Percentiles rank a stretch among this genome's conserved stretches.
Evolutionary conservation across 2,329 filamentous ascomycete genomes (phyloP).

Genomic region (Botrytis paeoniae): DNA sequence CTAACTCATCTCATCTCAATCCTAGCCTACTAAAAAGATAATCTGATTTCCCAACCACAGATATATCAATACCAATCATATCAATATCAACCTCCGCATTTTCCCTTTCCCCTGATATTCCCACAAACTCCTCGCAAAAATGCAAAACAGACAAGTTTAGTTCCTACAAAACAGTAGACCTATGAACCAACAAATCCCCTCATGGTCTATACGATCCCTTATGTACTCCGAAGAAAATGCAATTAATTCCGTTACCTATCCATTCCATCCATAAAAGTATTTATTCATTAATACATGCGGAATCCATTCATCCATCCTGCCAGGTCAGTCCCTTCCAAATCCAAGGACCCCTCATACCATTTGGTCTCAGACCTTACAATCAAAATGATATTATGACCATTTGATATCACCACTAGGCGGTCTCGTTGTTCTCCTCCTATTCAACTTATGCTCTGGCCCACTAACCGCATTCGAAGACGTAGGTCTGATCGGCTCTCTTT

Average conservation of each 20-base stretch:
- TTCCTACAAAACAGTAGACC: neutral
- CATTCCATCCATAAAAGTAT: slow-evolving; percentile 3
- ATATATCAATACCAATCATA: slow-evolving; percentile 6
- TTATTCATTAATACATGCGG: slow-evolving; percentile 1
- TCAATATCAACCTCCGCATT: neutral
- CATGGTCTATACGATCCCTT: neutral
- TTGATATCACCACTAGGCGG: slow-evolving; percentile 37
- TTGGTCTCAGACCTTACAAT: neutral
- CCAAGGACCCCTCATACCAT: neutral
- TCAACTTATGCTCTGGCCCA: slow-evolving; percentile 31
- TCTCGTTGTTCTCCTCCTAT: slow-evolving; percentile 33
- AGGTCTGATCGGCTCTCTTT: slow-evolving; percentile 22
- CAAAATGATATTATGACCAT: slow-evolving; percentile 33
- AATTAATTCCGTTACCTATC: slow-evolving; percentile 6
- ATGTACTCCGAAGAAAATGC: slow-evolving; percentile 17
- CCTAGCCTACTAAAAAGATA: neutral
- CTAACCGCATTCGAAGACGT: slow-evolving; percentile 21
- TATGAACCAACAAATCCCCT: neutral
- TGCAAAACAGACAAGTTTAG: slow-evolving; percentile 1
- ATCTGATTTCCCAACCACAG: slow-evolving; percentile 1
- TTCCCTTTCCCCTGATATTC: neutral
- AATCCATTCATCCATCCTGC: neutral
- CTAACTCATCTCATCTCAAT: neutral
- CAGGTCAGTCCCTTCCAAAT: neutral
- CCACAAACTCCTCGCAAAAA: slow-evolving; percentile 8